Percentiles rank a stretch among this genome's conserved stretches.
Conservation (phyloP, 2,329 filamentous ascomycete species). For the Aspergillus ochraceus region DNA sequence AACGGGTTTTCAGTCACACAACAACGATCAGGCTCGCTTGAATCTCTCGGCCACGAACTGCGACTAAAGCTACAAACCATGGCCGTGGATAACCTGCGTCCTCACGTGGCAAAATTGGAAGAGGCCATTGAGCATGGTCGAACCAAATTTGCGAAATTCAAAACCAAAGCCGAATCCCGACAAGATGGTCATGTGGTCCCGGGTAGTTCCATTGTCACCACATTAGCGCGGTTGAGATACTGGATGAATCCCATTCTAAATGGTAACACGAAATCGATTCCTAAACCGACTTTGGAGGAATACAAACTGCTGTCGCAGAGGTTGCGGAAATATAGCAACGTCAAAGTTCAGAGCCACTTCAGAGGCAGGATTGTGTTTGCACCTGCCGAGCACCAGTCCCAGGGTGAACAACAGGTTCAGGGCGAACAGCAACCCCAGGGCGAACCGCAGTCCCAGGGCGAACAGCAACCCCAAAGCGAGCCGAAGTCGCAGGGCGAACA, state of each 20-base stretch:
- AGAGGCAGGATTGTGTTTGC: conserved; percentile 17
- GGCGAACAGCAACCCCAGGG: too few species aligned
- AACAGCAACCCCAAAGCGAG: too few species aligned
- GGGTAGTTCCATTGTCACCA: conserved; percentile 22
- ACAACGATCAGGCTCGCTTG: conserved; percentile 5
- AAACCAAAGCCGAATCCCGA: conserved; percentile 10
- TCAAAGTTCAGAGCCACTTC: conserved; percentile 18
- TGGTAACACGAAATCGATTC: conserved; percentile 21
- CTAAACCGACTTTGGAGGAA: conserved; percentile 19
- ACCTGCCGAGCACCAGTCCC: conserved; percentile 22
- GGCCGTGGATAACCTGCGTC: conserved; percentile 27
- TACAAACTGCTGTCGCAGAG: conserved; percentile 26
- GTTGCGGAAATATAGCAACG: conserved; percentile 33
- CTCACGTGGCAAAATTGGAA: conserved; percentile 29
- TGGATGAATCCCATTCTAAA: conserved; percentile 38
- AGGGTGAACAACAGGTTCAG: too few species aligned
- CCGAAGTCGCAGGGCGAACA: too few species aligned
- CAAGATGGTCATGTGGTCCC: conserved; percentile 17
- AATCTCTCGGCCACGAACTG: conserved; percentile 27
- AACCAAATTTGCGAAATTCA: background rate
- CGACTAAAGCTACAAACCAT: conserved; percentile 23
- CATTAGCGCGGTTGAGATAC: conserved; percentile 29
- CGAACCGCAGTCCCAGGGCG: too few species aligned
- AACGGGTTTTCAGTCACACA: conserved; percentile 24
- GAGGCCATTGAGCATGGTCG: conserved; percentile 26